Conservation (phyloP, 129 eudicot genomes). For the Ambrosia artemisiifolia region DNA sequence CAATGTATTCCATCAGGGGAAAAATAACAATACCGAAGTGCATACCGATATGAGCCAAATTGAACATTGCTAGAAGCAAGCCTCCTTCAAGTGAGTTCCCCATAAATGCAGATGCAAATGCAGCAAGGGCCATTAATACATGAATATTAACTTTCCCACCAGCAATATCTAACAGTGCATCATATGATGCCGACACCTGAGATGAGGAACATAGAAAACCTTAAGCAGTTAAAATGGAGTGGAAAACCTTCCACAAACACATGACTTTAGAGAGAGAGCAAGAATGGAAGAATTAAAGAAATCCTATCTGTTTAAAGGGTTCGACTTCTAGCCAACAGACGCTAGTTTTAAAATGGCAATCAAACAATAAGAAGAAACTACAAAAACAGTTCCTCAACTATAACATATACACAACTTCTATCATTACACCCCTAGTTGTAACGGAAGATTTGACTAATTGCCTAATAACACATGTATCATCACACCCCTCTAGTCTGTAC, state of each 20-base stretch:
- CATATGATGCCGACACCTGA: constrained; percentile 86
- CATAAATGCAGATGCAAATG: constrained; percentile 96
- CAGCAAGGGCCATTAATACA: constrained; percentile 98
- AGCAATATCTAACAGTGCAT: constrained; percentile 66
- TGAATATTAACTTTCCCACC: constrained; percentile 98
- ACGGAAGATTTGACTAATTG: not conserved
- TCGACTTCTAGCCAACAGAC: not conserved
- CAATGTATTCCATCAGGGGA: not conserved
- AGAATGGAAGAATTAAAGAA: not conserved
- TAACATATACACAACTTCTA: not conserved
- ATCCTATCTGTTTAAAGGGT: not conserved
- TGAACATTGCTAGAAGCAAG: constrained; percentile 93
- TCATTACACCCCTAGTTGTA: not conserved
- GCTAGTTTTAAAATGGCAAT: not conserved
- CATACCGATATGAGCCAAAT: constrained; percentile 92
- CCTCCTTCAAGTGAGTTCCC: constrained; percentile 97
- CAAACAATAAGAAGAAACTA: not conserved
- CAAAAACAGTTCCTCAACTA: not conserved
- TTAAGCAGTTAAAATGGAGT: not conserved
- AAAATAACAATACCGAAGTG: constrained; percentile 2
- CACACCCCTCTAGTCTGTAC: not conserved
- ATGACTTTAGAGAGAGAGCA: not conserved
- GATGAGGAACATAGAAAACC: constrained; percentile 7
- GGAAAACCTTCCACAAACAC: not conserved
- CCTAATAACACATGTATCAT: not conserved